Base-by-base conservation (phyloP, 768 basidiomycete species). In the Russula sp. region DNA sequence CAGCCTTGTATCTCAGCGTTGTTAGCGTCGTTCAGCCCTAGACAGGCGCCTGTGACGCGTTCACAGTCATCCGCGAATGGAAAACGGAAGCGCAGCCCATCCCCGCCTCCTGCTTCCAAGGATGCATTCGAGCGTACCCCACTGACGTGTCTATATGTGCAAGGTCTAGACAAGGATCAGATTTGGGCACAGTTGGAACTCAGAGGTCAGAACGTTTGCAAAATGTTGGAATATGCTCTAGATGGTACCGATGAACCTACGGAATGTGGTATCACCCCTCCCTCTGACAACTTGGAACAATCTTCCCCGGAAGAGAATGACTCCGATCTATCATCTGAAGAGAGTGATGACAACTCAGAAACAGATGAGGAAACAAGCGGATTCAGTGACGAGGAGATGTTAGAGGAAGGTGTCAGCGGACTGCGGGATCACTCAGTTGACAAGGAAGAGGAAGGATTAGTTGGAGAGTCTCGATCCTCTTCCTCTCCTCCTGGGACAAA, bases 141-240 rank as follows among this genome's bases (percentile, higher is more conserved):
- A 7, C 73, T 98, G 3, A 76, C 83, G 7, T 82, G 81, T 39
- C 80, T 99, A 20, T 89, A 85, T 61, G 77, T 86, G 13, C 83
- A 92, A 22, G 86, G 81, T 18, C 86, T 97, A 83, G 87, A 85
- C 66, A 80, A 83, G 25, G 90, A 91, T 59, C 94, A 96, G 72
- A 77, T 98, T 32, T 99, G 96, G 96, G 87, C 86, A 43, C 96
- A 99, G 75, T 73, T 98, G 58, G 96, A 98, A 70, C 76, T 99
- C 57, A 78, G 91, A 47, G 77, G 86, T 16, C 81, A 83, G 63
- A 81, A 79, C 48, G 75, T 98, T 25, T 88, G 87, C 63, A 80
- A 81, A 45, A 80, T 88, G 53, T 74, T 96, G 45, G 81, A 88
- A 51, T 77, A 77, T 59, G 79, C 84, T 41, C 75, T 93, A 20